Evolutionary conservation across 352 stramenopile genomes (phyloP), one percentile per base, ranked within the genome.

Genomic region (Pythium graminicola): DNA sequence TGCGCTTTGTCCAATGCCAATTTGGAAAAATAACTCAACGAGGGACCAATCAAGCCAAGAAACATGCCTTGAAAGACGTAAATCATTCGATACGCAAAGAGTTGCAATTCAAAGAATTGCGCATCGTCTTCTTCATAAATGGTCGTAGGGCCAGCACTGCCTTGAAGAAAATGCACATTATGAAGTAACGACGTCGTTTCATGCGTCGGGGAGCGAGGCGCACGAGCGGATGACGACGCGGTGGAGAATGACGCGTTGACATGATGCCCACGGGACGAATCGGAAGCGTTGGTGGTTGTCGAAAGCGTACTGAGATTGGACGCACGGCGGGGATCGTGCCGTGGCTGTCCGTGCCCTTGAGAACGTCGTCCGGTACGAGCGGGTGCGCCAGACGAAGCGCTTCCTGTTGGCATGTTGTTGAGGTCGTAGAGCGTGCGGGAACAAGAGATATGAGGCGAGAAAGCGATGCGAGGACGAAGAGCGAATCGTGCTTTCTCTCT

Each of bases 61-160:
- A 86, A 87, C 16, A 59, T 57, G 22, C 78, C 78, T 28, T 87
- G 76, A 2, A 87, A 54, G 24, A 87, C 53, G 61, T 87, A 89
- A 59, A 86, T 86, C 36, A 68, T 19, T 1, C 75, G 63, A 54
- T 89, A 89, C 22, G 70, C 74, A 41, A 86, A 54, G 17, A 89
- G 57, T 52, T 89, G 79, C 42, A 85, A 53, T 48, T 70, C 66
- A 20, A 72, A 88, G 52, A 54, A 63, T 32, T 57, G 39, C 32
- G 22, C 31, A 17, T 78, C 64, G 42, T 77, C 55, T 22, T 63
- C 66, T 27, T 80, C 66, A 31, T 76, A 62, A 16, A 38, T 24
- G 19, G 23, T 41, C 14, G 33, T 19, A 5, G 42, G 42, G 4
- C 42, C 39, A 23, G 20, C 28, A 28, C 26, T 22, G 33, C 32